A percentile compares a stretch with the other conserved stretches of the same genome.
These are phyloP conservation scores for Myriosclerotinia duriaeana DNA, from an alignment of 2,329 filamentous ascomycete genomes.

Conservation along the genomic window DNA sequence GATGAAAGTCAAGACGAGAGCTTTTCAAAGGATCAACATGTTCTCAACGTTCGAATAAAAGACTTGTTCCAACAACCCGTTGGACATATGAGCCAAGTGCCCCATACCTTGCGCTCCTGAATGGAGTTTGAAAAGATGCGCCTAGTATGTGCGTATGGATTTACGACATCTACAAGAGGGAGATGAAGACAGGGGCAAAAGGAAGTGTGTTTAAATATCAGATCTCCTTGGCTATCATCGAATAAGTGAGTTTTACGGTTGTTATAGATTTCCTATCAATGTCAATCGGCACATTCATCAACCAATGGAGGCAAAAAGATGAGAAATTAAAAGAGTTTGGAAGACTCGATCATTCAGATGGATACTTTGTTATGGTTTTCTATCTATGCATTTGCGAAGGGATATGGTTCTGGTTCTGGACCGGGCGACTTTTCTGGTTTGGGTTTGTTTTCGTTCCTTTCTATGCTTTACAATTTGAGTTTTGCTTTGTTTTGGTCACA, in stretches of 20 bases:
- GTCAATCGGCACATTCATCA: conserved; percentile 15
- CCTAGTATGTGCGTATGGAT: not conserved
- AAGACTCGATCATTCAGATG: conserved; percentile 26
- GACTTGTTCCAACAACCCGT: not conserved
- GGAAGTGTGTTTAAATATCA: conserved; percentile 20
- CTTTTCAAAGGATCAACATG: not conserved
- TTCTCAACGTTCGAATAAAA: not conserved
- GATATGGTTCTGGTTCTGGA: conserved; percentile 29
- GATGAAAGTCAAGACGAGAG: conserved; percentile 2
- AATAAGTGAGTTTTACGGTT: conserved; percentile 15
- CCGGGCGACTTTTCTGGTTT: conserved; percentile 23
- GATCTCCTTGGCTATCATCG: conserved; percentile 18
- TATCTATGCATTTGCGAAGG: conserved; percentile 38
- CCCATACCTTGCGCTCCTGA: conserved; percentile 1
- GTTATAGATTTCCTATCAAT: conserved; percentile 24
- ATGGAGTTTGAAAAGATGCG: conserved; percentile 2
- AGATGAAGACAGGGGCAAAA: not conserved
- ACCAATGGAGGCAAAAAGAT: conserved; percentile 18
- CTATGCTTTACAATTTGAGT: not conserved
- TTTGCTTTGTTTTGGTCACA: conserved; percentile 23
- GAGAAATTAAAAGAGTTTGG: conserved; percentile 21
- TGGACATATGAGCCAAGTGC: not conserved
- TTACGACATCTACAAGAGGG: not conserved
- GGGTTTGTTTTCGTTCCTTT: conserved; percentile 26
- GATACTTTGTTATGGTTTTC: conserved; percentile 32